These are phyloP conservation scores for Abelmoschus esculentus DNA, from an alignment of 345 rosid genomes.

Conservation along the genomic window DNA sequence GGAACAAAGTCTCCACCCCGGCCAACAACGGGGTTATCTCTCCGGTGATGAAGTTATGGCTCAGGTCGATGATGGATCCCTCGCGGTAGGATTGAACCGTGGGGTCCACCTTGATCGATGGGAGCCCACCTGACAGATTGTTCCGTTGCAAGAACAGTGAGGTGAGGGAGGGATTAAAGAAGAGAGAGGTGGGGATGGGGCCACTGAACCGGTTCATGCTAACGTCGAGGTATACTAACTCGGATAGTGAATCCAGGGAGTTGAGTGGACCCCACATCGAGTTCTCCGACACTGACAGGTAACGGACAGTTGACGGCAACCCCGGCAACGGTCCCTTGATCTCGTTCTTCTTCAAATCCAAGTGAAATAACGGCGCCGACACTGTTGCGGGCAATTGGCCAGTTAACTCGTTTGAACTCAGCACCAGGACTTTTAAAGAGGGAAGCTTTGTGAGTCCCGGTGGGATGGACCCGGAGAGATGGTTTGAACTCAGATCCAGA, in stretches of 20 bases:
- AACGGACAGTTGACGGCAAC: constrained; percentile 59
- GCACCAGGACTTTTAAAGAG: constrained; percentile 41
- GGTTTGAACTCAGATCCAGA: constrained; percentile 71
- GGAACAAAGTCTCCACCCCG: constrained; percentile 54
- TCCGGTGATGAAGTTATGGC: constrained; percentile 64
- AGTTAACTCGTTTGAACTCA: constrained; percentile 45
- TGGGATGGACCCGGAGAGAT: constrained; percentile 51
- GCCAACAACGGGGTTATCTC: constrained; percentile 38
- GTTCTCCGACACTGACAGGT: constrained; percentile 56
- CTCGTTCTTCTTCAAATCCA: constrained; percentile 48
- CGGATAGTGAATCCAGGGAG: constrained; percentile 35
- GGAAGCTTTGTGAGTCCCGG: constrained; percentile 32
- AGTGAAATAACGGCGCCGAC: constrained; percentile 48
- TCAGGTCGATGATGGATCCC: constrained; percentile 62
- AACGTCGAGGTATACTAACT: constrained; percentile 58
- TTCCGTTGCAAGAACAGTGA: constrained; percentile 73
- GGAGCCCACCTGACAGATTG: constrained; percentile 62
- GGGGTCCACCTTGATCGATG: constrained; percentile 15
- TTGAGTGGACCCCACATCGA: constrained; percentile 57
- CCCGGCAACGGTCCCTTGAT: constrained; percentile 51
- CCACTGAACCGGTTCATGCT: constrained; percentile 79
- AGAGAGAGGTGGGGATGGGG: constrained; percentile 53
- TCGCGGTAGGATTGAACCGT: constrained; percentile 23
- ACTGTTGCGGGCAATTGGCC: constrained; percentile 27
- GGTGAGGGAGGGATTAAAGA: constrained; percentile 30